Base-by-base conservation (phyloP, 768 basidiomycete genomes). In the Lentinula aciculospora region DNA sequence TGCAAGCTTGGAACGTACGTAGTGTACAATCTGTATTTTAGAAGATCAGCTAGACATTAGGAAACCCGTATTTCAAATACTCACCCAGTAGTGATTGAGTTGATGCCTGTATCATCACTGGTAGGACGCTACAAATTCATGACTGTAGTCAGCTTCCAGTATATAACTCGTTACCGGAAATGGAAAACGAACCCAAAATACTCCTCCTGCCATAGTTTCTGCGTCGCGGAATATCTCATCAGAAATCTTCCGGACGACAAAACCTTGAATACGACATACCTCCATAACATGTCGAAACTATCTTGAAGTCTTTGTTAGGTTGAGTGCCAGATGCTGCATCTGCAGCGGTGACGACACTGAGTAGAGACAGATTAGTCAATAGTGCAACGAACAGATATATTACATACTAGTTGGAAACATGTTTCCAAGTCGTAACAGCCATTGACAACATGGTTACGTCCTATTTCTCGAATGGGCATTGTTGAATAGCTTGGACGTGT, bases 141-240 rank as follows among this genome's bases (percentile, higher is more conserved):
- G 8, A n/a, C 49, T n/a, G 31, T 32, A n/a, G n/a, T n/a, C n/a
- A n/a, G n/a, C n/a, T n/a, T n/a, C n/a, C n/a, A n/a, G n/a, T n/a
- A n/a, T n/a, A n/a, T n/a, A n/a, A n/a, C n/a, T n/a, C n/a, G n/a
- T n/a, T n/a, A n/a, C n/a, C n/a, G n/a, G n/a, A n/a, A n/a, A n/a
- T n/a, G n/a, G n/a, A n/a, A n/a, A 53, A 37, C 51, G 19, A 61
- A 79, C 79, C 80, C 81, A 82, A 62, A 82, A 83, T 17, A 82
- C 81, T 8, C 78, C 79, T 2, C 81, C 81, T 4, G 75, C 78
- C 78, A 81, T 81, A 12, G 76, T 75, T 21, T 65, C 76, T 79
- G 13, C 10, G 17, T 58, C 19, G 27, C 17, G 10, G 28, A 58
- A 19, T 23, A 58, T 44, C 56, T 39, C 21, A 7, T 39, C n/a